Conservation (phyloP, 768 basidiomycete species). For the Sarcomyxa edulis region DNA sequence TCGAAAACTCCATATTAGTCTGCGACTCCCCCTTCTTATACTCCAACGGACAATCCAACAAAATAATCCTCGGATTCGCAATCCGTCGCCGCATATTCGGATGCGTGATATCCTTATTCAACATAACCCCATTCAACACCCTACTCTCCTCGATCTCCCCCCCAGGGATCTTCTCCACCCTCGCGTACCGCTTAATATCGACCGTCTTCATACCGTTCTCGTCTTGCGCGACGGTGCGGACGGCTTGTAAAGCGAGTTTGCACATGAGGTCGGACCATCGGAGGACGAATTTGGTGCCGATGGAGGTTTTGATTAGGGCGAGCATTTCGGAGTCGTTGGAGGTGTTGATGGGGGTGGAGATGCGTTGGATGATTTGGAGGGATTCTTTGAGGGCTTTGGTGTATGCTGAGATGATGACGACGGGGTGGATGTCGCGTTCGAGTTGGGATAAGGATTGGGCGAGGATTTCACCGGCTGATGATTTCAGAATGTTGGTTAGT, state of each 20-base stretch:
- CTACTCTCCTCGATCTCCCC: conserved; percentile 93
- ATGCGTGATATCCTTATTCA: conserved; percentile 99
- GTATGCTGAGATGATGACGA: conserved; percentile 97
- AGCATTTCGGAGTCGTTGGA: conserved; percentile 89
- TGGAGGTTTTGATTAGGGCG: conserved; percentile 94
- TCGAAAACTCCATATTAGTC: conserved; percentile 97
- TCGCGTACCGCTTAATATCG: conserved; percentile 96
- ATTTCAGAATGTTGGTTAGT: background rate
- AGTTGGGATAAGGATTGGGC: conserved; percentile 91
- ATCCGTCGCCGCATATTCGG: conserved; percentile 94
- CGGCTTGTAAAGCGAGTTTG: conserved; percentile 86
- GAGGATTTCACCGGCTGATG: conserved; percentile 93
- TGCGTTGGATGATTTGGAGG: conserved; percentile 79
- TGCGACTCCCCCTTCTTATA: conserved; percentile 99
- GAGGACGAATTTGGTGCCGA: conserved; percentile 96
- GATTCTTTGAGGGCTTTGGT: conserved; percentile 94
- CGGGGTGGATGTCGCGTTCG: conserved; percentile 96
- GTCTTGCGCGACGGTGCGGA: conserved; percentile 80
- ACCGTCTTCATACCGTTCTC: conserved; percentile 79
- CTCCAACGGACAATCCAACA: conserved; percentile 93
- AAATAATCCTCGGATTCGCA: conserved; percentile 79
- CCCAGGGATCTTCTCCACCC: conserved; percentile 96
- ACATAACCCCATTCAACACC: conserved; percentile 88
- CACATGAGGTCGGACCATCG: conserved; percentile 99
- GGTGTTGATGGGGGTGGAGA: conserved; percentile 88